Evolutionary conservation across 2,329 filamentous ascomycete species (phyloP).

Genomic region (Aureobasidium musti): DNA sequence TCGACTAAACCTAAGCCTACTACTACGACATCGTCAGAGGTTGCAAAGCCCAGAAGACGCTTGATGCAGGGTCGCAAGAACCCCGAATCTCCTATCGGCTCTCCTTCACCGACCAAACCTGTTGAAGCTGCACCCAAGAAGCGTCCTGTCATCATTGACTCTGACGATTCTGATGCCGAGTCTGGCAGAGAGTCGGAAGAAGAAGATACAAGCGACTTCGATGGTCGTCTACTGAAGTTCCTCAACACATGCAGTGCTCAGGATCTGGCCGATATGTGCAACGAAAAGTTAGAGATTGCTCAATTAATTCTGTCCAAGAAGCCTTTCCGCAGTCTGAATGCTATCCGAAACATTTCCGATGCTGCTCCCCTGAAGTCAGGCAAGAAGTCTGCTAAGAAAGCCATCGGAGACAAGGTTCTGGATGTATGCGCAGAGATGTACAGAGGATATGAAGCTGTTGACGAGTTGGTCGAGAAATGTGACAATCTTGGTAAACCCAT

Average conservation of each 20-base stretch:
- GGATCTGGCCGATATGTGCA: slow-evolving; percentile 80
- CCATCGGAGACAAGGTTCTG: slow-evolving; percentile 66
- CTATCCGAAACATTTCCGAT: slow-evolving; percentile 65
- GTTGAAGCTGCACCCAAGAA: slow-evolving; percentile 29
- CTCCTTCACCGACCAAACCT: slow-evolving; percentile 32
- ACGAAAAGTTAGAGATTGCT: slow-evolving; percentile 69
- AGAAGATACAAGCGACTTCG: slow-evolving; percentile 43
- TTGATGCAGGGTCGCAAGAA: slow-evolving; percentile 55
- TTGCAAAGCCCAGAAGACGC: slow-evolving; percentile 40
- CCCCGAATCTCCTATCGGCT: slow-evolving; percentile 35
- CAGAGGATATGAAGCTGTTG: slow-evolving; percentile 77
- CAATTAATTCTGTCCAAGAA: slow-evolving; percentile 69
- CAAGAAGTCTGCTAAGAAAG: slow-evolving; percentile 54
- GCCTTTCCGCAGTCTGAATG: slow-evolving; percentile 68
- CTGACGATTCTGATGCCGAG: slow-evolving; percentile 36
- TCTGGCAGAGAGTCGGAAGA: slow-evolving; percentile 22
- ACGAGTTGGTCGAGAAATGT: slow-evolving; percentile 75
- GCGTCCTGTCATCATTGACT: slow-evolving; percentile 40
- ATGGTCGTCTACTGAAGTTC: slow-evolving; percentile 68
- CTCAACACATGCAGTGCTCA: slow-evolving; percentile 77
- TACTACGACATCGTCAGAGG: slow-evolving; percentile 26
- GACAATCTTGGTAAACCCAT: slow-evolving; percentile 70
- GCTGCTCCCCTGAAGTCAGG: slow-evolving; percentile 53
- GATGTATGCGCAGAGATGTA: slow-evolving; percentile 72
- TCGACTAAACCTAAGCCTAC: slow-evolving; percentile 28